Evolutionary conservation across 331 rosid genomes (phyloP).

Genomic region (Pyrus hybrid): DNA sequence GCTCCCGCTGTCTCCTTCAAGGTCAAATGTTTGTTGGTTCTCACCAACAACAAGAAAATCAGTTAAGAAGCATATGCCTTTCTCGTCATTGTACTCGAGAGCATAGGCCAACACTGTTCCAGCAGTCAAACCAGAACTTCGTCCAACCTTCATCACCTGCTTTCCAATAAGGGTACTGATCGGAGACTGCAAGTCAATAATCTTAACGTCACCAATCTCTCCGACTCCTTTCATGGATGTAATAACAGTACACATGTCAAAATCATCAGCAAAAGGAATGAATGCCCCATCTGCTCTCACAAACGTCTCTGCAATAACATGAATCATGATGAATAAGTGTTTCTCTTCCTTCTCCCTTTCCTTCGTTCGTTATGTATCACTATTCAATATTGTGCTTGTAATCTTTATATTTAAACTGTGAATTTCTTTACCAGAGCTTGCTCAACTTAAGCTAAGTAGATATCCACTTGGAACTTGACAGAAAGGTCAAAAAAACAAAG

Average conservation of each 20-base stretch:
- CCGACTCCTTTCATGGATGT: conserved; percentile 87
- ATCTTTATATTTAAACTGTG: not conserved
- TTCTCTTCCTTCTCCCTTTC: not conserved
- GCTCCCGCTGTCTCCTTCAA: conserved; percentile 98
- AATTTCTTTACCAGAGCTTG: not conserved
- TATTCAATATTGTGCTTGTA: not conserved
- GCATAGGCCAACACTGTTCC: conserved; percentile 97
- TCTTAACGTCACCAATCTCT: conserved; percentile 72
- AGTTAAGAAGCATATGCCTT: conserved; percentile 95
- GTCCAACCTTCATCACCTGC: conserved; percentile 95
- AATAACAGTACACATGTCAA: conserved; percentile 83
- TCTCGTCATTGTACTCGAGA: conserved; percentile 95
- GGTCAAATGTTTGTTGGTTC: conserved; percentile 97
- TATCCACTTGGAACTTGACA: not conserved
- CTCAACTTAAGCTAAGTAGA: not conserved
- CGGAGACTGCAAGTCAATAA: conserved; percentile 80
- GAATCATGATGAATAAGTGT: not conserved
- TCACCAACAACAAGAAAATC: conserved; percentile 99
- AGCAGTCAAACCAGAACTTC: conserved; percentile 93
- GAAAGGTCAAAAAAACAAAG: not conserved
- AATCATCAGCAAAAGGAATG: conserved; percentile 96
- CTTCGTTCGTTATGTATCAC: too few species aligned
- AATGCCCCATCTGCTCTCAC: conserved; percentile 99
- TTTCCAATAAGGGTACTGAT: conserved; percentile 82
- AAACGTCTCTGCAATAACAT: conserved; percentile 72